Percentiles rank a stretch among this genome's conserved stretches.
Evolutionary conservation across 257 asterid genomes (phyloP).

Genomic region (Forsythia suspensa): DNA sequence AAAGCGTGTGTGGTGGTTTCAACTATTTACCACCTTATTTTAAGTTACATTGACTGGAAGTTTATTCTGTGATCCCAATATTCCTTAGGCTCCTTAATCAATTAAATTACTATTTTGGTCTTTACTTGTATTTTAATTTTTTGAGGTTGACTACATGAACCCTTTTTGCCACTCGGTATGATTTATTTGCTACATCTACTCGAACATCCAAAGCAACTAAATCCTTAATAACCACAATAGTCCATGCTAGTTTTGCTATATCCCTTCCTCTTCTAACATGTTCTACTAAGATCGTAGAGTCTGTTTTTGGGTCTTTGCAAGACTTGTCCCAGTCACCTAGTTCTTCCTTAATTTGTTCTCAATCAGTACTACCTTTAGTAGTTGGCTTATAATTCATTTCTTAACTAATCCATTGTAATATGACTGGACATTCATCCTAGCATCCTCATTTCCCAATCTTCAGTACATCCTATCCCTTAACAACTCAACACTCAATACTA

Average conservation of each 20-base stretch:
- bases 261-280: background rate
- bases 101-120: too few relatives aligned
- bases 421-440: background rate
- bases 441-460: background rate
- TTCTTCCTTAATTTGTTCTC: background rate
- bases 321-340: background rate
- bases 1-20: background rate
- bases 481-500: too few relatives aligned
- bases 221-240: background rate
- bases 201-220: background rate
- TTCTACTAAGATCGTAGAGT: background rate
- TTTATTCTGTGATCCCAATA: background rate
- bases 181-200: background rate
- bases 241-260: background rate
- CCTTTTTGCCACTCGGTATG: background rate
- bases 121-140: too few relatives aligned
- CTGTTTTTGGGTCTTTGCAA: background rate
- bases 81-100: background rate
- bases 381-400: background rate
- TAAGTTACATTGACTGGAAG: background rate
- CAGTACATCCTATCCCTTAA: background rate
- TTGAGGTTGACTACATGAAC: background rate
- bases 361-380: background rate
- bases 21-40: background rate
- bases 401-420: background rate